Evolutionary conservation across 2,329 filamentous ascomycete species (phyloP).

Genomic region (Penicillium crustosum): DNA sequence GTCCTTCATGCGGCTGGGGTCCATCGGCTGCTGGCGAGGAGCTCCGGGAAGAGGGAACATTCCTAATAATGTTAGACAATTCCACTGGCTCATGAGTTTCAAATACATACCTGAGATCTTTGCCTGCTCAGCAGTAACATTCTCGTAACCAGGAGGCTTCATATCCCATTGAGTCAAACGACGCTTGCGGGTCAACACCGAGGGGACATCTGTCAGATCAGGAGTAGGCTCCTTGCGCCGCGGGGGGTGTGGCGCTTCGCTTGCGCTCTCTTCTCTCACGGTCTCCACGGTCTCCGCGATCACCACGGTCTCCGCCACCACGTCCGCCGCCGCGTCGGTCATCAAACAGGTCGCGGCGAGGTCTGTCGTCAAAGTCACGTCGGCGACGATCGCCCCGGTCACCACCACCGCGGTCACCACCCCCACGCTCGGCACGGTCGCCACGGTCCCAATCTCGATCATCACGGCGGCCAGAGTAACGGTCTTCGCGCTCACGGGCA

Average conservation of each 20-base stretch:
- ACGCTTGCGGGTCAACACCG: constrained; percentile 81
- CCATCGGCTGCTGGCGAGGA: constrained; percentile 91
- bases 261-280: constrained; percentile 57
- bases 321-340: constrained; percentile 50
- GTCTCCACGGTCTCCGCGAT: constrained; percentile 3
- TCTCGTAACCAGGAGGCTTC: constrained; percentile 96
- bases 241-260: constrained; percentile 73
- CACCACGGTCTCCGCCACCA: constrained; percentile 41
- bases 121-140: constrained; percentile 95
- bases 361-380: constrained; percentile 64
- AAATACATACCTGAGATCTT: constrained; percentile 72
- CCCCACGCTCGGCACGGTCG: constrained; percentile 20
- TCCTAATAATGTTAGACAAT: constrained; percentile 45
- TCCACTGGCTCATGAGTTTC: background rate
- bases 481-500: constrained; percentile 89
- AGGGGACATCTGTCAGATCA: constrained; percentile 82
- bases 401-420: background rate
- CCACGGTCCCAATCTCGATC: constrained; percentile 67
- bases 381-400: constrained; percentile 60
- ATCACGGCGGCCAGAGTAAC: constrained; percentile 72
- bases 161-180: constrained; percentile 99
- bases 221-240: constrained; percentile 94
- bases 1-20: constrained; percentile 87
- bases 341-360: constrained; percentile 61
- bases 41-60: constrained; percentile 98